These are phyloP conservation scores for Neospermospora avenae DNA, from an alignment of 2,329 filamentous ascomycete genomes.

Conservation along the genomic window DNA sequence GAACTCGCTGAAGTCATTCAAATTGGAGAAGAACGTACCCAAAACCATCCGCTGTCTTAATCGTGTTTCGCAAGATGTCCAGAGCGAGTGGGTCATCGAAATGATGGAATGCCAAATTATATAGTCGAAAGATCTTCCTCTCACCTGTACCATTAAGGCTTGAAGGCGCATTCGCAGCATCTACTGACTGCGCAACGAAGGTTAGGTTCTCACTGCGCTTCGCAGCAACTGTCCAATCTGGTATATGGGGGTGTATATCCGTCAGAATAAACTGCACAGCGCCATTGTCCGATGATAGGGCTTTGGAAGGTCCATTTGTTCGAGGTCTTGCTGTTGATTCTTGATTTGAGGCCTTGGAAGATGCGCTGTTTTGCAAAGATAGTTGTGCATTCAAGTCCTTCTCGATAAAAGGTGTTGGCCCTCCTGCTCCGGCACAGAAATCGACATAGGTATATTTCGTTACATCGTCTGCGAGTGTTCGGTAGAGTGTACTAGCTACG, in stretches of 20 bases:
- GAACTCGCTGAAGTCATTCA: neutral
- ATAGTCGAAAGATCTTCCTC: slow-evolving; percentile 62
- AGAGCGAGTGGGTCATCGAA: slow-evolving; percentile 63
- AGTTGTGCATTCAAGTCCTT: slow-evolving; percentile 51
- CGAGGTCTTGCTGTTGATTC: slow-evolving; percentile 25
- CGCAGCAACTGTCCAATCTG: slow-evolving; percentile 54
- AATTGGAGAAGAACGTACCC: slow-evolving; percentile 39
- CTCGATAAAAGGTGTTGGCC: slow-evolving; percentile 65
- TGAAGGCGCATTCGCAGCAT: slow-evolving; percentile 59
- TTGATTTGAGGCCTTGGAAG: slow-evolving; percentile 12
- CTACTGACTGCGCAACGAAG: slow-evolving; percentile 59
- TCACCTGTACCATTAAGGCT: slow-evolving; percentile 42
- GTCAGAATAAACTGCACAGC: slow-evolving; percentile 60
- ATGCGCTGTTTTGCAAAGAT: slow-evolving; percentile 22
- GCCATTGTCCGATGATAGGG: slow-evolving; percentile 15
- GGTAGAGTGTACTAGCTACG: slow-evolving; percentile 55
- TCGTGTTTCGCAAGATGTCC: slow-evolving; percentile 59
- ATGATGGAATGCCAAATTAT: slow-evolving; percentile 75
- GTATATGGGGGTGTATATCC: slow-evolving; percentile 61
- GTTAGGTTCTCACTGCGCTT: slow-evolving; percentile 52
- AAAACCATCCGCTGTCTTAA: slow-evolving; percentile 64
- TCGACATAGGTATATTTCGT: slow-evolving; percentile 64
- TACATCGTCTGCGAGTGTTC: slow-evolving; percentile 46
- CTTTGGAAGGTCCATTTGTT: neutral
- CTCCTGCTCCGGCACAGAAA: slow-evolving; percentile 73